These are phyloP conservation scores for Amaranthus palmeri DNA, from an alignment of 148 eudicot species.

Conservation along the genomic window DNA sequence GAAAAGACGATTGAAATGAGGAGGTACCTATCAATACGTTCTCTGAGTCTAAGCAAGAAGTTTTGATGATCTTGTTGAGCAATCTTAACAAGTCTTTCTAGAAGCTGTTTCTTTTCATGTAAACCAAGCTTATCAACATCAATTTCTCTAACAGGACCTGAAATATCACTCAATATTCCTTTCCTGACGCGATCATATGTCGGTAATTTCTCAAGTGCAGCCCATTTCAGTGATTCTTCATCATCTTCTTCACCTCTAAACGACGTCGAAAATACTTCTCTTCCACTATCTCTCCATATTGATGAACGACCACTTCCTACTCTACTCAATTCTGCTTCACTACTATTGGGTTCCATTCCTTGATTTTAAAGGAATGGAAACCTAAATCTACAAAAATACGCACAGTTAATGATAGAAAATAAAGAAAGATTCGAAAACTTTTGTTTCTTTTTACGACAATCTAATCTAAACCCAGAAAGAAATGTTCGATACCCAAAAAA, in stretches of 20 bases:
- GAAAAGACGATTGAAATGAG: neutral
- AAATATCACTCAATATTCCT: constrained; percentile 55
- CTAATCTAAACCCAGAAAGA: constrained; percentile 5
- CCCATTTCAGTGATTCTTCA: constrained; percentile 85
- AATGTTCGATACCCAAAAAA: neutral
- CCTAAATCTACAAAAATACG: neutral
- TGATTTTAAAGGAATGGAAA: neutral
- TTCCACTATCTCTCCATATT: constrained; percentile 48
- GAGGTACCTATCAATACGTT: constrained; percentile 48
- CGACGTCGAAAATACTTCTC: constrained; percentile 53
- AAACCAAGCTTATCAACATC: constrained; percentile 52
- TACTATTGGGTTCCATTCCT: constrained; percentile 37
- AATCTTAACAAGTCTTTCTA: constrained; percentile 46
- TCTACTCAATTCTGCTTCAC: constrained; percentile 40
- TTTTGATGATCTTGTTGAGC: constrained; percentile 60
- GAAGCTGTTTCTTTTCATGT: constrained; percentile 35
- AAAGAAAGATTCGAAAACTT: neutral
- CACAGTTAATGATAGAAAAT: too few relatives aligned
- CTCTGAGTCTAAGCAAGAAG: constrained; percentile 52
- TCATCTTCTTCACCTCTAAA: constrained; percentile 57
- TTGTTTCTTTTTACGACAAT: neutral
- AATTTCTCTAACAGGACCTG: constrained; percentile 50
- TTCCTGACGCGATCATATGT: constrained; percentile 59
- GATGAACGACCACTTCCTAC: constrained; percentile 48
- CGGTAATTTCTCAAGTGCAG: constrained; percentile 79